Conservation (phyloP, 371 early-diverging fungal genomes). For the Smittium mucronatum region DNA sequence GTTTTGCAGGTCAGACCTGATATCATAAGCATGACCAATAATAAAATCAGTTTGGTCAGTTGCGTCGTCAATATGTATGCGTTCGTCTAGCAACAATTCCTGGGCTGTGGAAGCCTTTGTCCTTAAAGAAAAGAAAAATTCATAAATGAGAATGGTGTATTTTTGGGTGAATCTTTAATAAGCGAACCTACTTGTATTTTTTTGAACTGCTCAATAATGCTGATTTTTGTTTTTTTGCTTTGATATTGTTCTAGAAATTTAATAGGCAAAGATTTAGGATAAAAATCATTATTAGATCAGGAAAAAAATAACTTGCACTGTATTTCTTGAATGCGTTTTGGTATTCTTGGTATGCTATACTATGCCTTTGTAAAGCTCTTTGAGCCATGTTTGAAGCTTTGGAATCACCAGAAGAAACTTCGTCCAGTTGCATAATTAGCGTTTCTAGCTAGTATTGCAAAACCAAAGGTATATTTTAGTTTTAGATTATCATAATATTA, state of each 20-base stretch:
- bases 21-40: constrained; percentile 8
- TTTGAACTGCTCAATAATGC: neutral
- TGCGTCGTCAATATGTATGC: constrained; percentile 9
- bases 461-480: no score
- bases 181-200: neutral
- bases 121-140: no score
- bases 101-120: neutral
- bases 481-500: no score
- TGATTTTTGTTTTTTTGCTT: neutral
- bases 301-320: neutral
- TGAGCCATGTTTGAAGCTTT: neutral
- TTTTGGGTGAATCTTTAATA: no score
- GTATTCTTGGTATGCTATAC: constrained; percentile 7
- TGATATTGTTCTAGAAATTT: neutral
- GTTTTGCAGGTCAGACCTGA: neutral
- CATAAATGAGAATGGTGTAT: no score
- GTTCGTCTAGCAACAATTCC: constrained; percentile 9
- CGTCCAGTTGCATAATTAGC: neutral
- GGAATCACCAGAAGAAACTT: neutral
- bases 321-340: constrained; percentile 8
- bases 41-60: constrained; percentile 9
- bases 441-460: constrained; percentile 6
- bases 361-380: constrained; percentile 5
- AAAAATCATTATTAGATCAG: neutral
- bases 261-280: neutral